Conservation (phyloP, 192 early-diverging fungal species). For the Coemansia sp. region DNA sequence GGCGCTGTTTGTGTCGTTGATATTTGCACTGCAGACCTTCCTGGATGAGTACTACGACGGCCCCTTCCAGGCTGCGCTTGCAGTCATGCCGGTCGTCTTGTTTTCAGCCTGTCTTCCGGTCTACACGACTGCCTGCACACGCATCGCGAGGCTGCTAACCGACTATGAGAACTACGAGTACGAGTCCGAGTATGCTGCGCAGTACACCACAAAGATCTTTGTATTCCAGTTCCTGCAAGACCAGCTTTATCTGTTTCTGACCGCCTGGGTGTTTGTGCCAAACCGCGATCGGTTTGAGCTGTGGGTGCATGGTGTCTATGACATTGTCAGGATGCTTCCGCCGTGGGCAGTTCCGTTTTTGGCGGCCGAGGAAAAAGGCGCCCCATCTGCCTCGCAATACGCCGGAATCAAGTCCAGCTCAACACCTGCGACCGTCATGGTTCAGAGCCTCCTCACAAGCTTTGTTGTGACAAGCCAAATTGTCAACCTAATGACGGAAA, state of each 20-base stretch:
- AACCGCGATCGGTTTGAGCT: conserved; percentile 67
- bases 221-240: conserved; percentile 80
- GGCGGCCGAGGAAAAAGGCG: conserved; percentile 9
- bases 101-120: conserved; percentile 75
- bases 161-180: conserved; percentile 85
- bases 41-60: conserved; percentile 82
- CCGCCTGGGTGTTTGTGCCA: conserved; percentile 88
- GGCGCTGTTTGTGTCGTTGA: conserved; percentile 62
- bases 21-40: conserved; percentile 77
- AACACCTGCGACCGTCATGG: conserved; percentile 43
- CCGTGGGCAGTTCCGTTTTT: conserved; percentile 22
- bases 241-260: conserved; percentile 82
- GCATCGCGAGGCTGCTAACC: conserved; percentile 63
- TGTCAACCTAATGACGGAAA: conserved; percentile 72
- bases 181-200: conserved; percentile 65
- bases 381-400: not conserved
- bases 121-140: conserved; percentile 65
- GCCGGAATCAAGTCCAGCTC: conserved; percentile 38
- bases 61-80: conserved; percentile 62
- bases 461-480: conserved; percentile 85
- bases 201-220: conserved; percentile 82
- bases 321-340: conserved; percentile 17
- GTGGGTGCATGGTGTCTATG: conserved; percentile 40
- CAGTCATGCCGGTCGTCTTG: conserved; percentile 69
- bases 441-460: conserved; percentile 61